These are phyloP conservation scores for Dioszegia crocea DNA, from an alignment of 768 basidiomycete species.

Conservation along the genomic window DNA sequence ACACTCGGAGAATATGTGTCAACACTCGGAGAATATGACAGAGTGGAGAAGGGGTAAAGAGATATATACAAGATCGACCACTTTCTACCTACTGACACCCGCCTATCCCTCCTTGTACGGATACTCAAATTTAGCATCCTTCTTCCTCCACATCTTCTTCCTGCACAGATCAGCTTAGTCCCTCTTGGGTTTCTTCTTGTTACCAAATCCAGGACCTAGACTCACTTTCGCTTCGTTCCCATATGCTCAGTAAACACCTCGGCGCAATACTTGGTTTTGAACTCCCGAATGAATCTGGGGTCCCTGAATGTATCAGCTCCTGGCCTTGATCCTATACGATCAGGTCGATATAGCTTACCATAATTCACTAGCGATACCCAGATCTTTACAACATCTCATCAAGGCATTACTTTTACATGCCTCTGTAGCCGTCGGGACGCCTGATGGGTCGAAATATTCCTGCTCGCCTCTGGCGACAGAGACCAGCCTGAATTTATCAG, in stretches of 20 bases:
- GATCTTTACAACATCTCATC: conserved; percentile 95
- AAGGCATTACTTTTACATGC: conserved; percentile 94
- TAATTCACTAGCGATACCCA: conserved; percentile 91
- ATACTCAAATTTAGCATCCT: conserved; percentile 61
- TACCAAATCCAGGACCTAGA: too few species aligned
- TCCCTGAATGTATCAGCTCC: conserved; percentile 60
- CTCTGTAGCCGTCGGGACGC: conserved; percentile 89
- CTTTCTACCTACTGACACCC: neutral
- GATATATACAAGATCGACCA: too few species aligned
- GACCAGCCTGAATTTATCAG: conserved; percentile 61
- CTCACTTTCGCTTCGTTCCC: conserved; percentile 85
- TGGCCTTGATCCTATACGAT: neutral
- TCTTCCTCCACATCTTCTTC: conserved; percentile 62
- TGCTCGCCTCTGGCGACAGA: conserved; percentile 91
- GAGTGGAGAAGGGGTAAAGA: too few species aligned
- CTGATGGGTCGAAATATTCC: conserved; percentile 87
- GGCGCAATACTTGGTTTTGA: conserved; percentile 75
- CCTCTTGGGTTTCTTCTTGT: too few species aligned
- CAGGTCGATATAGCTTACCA: conserved; percentile 57
- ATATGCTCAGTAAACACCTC: conserved; percentile 83
- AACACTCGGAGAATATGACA: too few species aligned
- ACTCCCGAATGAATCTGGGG: conserved; percentile 88
- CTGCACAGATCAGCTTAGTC: conserved; percentile 52
- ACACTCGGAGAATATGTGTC: too few species aligned
- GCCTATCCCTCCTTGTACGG: conserved; percentile 66